Evolutionary conservation across 2,329 filamentous ascomycete species (phyloP).

Genomic region (Curvularia spicifera): DNA sequence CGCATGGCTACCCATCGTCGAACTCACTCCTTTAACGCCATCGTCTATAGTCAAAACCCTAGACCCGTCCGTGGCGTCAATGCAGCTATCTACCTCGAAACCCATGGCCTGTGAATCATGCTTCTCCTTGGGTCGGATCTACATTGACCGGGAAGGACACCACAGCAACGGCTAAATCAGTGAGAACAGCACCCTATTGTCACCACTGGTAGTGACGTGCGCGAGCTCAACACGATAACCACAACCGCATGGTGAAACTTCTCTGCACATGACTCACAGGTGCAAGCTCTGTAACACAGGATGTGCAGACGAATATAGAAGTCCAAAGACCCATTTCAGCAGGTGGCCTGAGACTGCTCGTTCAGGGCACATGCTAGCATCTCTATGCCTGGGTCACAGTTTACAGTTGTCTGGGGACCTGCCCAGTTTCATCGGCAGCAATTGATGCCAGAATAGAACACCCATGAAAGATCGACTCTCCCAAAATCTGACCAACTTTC

Average conservation of each 20-base stretch:
- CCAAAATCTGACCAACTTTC: not conserved
- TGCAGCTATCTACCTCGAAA: not conserved
- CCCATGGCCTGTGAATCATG: not conserved
- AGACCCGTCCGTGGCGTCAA: not conserved
- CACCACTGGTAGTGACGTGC: not conserved
- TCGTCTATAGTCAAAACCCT: not conserved
- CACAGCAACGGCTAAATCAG: not conserved
- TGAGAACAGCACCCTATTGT: not conserved
- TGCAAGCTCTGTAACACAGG: not conserved
- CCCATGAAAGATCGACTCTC: not conserved
- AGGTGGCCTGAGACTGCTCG: constrained; percentile 1
- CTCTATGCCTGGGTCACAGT: not conserved
- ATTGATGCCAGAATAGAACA: not conserved
- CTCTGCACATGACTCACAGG: not conserved
- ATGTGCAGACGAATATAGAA: constrained; percentile 2
- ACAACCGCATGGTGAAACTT: not conserved
- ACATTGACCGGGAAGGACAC: not conserved
- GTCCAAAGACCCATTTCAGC: not conserved
- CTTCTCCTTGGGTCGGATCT: not conserved
- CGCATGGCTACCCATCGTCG: not conserved
- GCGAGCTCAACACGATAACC: not conserved
- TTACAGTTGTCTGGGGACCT: not conserved
- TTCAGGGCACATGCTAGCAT: constrained; percentile 2
- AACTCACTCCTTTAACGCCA: not conserved
- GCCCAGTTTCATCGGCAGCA: not conserved